Percentiles rank a stretch among this genome's conserved stretches.
Evolutionary conservation across 805 yeast genomes (phyloP).

Genomic region (Saccharomyces jurei): DNA sequence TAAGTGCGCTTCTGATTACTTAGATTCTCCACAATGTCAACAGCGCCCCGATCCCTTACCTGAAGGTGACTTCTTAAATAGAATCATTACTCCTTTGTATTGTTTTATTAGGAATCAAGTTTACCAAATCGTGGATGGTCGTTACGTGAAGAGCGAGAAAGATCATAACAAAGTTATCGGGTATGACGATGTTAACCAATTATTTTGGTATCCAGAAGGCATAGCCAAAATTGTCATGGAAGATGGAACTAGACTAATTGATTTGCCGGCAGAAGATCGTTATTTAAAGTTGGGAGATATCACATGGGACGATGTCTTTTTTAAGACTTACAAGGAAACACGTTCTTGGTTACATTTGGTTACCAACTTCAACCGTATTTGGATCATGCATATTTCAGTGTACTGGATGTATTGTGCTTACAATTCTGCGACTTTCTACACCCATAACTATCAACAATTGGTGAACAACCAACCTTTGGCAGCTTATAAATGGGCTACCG

Average conservation of each 20-base stretch:
- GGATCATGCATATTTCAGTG: slow-evolving; percentile 84
- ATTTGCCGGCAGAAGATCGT: slow-evolving; percentile 82
- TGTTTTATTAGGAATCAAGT: slow-evolving; percentile 72
- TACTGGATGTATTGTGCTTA: slow-evolving; percentile 94
- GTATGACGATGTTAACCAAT: slow-evolving; percentile 96
- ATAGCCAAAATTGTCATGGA: slow-evolving; percentile 82
- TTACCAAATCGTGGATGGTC: slow-evolving; percentile 70
- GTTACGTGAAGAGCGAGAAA: slow-evolving; percentile 74
- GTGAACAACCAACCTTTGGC: slow-evolving; percentile 76
- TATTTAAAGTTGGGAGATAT: slow-evolving; percentile 83
- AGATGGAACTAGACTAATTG: slow-evolving; percentile 87
- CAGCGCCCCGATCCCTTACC: slow-evolving; percentile 73
- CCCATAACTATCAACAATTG: slow-evolving; percentile 76
- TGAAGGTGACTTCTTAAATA: slow-evolving; percentile 81
- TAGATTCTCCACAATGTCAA: slow-evolving; percentile 81
- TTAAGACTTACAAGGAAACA: slow-evolving; percentile 90
- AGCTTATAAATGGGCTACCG: slow-evolving; percentile 86
- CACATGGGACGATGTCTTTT: slow-evolving; percentile 83
- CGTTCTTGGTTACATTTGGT: slow-evolving; percentile 95
- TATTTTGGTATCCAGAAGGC: slow-evolving; percentile 99
- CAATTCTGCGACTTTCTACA: slow-evolving; percentile 86
- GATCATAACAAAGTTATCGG: slow-evolving; percentile 79
- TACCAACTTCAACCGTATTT: slow-evolving; percentile 94
- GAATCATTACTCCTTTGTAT: slow-evolving; percentile 86
- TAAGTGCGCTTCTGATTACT: slow-evolving; percentile 85